Conservation (phyloP, 495 filamentous ascomycete species). For the Oidiodendron maius region DNA sequence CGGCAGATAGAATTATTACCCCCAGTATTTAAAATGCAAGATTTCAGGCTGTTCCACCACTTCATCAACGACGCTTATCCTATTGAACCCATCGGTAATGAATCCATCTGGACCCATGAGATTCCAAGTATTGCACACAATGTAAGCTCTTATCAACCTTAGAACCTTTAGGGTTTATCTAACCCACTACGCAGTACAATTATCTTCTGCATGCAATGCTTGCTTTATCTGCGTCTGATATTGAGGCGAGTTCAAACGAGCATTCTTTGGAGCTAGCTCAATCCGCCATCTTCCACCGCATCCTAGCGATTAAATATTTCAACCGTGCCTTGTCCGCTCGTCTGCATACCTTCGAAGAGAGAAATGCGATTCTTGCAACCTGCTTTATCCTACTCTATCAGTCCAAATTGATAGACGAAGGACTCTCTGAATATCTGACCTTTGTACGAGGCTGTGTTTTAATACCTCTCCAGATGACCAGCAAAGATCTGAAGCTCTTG, state of each 20-base stretch:
- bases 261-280: constrained; percentile 2
- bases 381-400: constrained; percentile 55
- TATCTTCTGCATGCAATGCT: constrained; percentile 56
- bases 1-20: constrained; percentile 2
- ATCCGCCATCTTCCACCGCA: constrained; percentile 43
- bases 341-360: constrained; percentile 27
- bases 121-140: constrained; percentile 51
- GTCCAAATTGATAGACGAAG: constrained; percentile 50
- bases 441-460: constrained; percentile 54
- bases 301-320: constrained; percentile 49
- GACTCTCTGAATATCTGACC: constrained; percentile 56
- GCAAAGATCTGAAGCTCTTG: constrained; percentile 34
- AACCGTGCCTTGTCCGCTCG: constrained; percentile 36
- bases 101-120: constrained; percentile 51
- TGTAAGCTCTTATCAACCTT: constrained; percentile 25
- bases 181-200: constrained; percentile 28
- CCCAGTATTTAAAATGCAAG: constrained; percentile 38
- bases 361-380: constrained; percentile 47
- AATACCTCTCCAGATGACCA: constrained; percentile 42
- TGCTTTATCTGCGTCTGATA: constrained; percentile 48
- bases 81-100: constrained; percentile 51
- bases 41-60: constrained; percentile 59
- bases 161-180: constrained; percentile 2
- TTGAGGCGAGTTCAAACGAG: constrained; percentile 20
- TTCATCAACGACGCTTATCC: constrained; percentile 51